Conservation (phyloP, 2,329 filamentous ascomycete species). For the Ophiostoma ips region DNA sequence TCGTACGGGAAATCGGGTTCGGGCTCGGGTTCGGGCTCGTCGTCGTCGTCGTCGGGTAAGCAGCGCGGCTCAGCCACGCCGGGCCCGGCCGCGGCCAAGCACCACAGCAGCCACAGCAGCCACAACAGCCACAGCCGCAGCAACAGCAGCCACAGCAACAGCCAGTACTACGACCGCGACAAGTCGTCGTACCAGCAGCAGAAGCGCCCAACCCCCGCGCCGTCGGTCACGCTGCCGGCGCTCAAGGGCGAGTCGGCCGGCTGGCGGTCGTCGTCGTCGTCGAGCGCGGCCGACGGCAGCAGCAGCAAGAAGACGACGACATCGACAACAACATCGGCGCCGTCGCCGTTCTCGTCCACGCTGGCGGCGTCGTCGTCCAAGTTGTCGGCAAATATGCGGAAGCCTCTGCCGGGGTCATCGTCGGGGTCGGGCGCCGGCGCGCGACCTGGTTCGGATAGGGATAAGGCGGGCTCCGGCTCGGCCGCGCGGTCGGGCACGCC, state of each 20-base stretch:
- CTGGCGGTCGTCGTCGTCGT: neutral
- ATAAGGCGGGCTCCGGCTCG: neutral
- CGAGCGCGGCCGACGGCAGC: neutral
- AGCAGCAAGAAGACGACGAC: neutral
- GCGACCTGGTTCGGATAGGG: neutral
- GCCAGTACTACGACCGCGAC: no score
- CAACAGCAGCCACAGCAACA: neutral
- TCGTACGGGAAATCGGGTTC: neutral
- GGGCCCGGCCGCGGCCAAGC: neutral
- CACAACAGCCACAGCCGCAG: neutral
- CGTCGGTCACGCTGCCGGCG: neutral
- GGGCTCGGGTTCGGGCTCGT: neutral
- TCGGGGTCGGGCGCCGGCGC: neutral
- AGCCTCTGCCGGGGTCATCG: slow-evolving; percentile 13
- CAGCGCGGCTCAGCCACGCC: neutral
- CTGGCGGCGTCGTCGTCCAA: neutral
- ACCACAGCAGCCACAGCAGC: neutral
- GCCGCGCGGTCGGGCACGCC: neutral
- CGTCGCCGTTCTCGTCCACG: neutral
- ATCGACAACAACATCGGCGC: no score
- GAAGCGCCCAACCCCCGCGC: neutral
- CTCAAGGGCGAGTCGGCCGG: neutral
- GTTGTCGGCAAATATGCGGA: slow-evolving; percentile 6
- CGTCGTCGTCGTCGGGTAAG: neutral
- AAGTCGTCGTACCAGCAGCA: no score